Evolutionary conservation across 1,284 basidiomycete species (phyloP).

Genomic region (Ustilago trichophora): DNA sequence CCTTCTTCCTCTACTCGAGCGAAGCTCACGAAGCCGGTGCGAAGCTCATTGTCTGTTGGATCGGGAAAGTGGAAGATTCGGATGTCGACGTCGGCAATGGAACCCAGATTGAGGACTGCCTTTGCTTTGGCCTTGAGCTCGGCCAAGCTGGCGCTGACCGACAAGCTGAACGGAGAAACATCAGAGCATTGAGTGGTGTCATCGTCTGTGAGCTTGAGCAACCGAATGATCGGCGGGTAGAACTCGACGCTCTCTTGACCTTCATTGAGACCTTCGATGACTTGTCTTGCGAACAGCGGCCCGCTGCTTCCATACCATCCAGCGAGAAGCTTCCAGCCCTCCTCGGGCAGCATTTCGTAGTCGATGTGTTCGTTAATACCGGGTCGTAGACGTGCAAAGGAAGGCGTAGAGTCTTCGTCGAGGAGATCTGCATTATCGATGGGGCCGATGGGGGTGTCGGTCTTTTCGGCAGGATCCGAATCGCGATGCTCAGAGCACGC

Average conservation of each 20-base stretch:
- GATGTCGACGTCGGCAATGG: slow-evolving; percentile 37
- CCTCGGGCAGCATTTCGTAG: slow-evolving; percentile 78
- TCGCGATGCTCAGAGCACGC: slow-evolving; percentile 75
- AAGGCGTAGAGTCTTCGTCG: slow-evolving; percentile 64
- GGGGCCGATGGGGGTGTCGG: slow-evolving; percentile 73
- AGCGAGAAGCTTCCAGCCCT: slow-evolving; percentile 77
- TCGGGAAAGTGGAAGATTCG: slow-evolving; percentile 48
- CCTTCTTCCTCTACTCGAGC: slow-evolving; percentile 26
- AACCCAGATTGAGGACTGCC: slow-evolving; percentile 31
- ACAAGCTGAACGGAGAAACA: slow-evolving; percentile 39
- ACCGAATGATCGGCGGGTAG: slow-evolving; percentile 76
- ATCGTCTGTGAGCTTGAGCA: slow-evolving; percentile 69
- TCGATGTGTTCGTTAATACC: slow-evolving; percentile 76
- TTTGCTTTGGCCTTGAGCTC: slow-evolving; percentile 53
- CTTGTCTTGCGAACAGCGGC: slow-evolving; percentile 74
- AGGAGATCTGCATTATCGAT: slow-evolving; percentile 78
- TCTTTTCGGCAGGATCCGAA: slow-evolving; percentile 74
- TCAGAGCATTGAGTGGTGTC: slow-evolving; percentile 52
- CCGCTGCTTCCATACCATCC: slow-evolving; percentile 77
- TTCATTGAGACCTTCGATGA: slow-evolving; percentile 70
- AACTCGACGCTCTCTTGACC: slow-evolving; percentile 77
- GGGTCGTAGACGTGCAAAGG: slow-evolving; percentile 48
- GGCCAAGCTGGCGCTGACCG: slow-evolving; percentile 50
- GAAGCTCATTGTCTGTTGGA: slow-evolving; percentile 23
- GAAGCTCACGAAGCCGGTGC: slow-evolving; percentile 12